A percentile compares a stretch with the other conserved stretches of the same genome.
These are phyloP conservation scores for Periconia digitata DNA, from an alignment of 2,329 filamentous ascomycete genomes.

Conservation along the genomic window DNA sequence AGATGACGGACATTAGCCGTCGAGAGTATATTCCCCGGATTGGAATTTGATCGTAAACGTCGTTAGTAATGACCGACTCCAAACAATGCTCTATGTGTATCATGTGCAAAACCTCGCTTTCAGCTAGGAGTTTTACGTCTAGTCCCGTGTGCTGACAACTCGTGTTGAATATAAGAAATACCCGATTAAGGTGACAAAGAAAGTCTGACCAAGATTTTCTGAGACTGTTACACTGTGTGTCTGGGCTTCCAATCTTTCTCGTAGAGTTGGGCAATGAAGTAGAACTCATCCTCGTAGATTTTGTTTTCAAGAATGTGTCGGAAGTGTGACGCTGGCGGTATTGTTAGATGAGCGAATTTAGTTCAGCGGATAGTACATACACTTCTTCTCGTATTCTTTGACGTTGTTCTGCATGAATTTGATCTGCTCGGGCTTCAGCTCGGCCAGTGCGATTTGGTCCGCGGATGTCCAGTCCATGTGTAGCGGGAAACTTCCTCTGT, in stretches of 20 bases:
- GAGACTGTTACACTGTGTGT: too few species aligned
- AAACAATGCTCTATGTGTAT: too few species aligned
- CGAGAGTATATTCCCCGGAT: too few species aligned
- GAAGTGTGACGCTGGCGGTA: neutral
- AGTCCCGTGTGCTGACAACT: too few species aligned
- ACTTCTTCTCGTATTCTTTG: constrained; percentile 1
- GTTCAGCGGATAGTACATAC: neutral
- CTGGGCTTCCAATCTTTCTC: constrained; percentile 5
- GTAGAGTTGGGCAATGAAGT: constrained; percentile 7
- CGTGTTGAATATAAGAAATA: too few species aligned
- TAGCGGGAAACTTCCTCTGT: constrained; percentile 5
- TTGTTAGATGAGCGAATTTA: neutral
- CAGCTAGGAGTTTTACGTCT: too few species aligned
- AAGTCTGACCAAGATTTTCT: too few species aligned
- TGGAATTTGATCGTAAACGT: too few species aligned
- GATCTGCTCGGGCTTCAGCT: constrained; percentile 1
- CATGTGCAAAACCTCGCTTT: too few species aligned
- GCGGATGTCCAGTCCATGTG: constrained; percentile 5
- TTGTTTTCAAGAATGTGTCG: neutral
- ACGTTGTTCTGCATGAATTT: constrained; percentile 2
- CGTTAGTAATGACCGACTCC: too few species aligned
- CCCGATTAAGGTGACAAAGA: too few species aligned
- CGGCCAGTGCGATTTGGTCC: constrained; percentile 3
- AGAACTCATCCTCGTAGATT: constrained; percentile 4
- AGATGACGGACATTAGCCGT: too few species aligned